phyloP scores from a whole-genome alignment of 352 stramenopile genomes.

The Globisporangium paddicum region DNA sequence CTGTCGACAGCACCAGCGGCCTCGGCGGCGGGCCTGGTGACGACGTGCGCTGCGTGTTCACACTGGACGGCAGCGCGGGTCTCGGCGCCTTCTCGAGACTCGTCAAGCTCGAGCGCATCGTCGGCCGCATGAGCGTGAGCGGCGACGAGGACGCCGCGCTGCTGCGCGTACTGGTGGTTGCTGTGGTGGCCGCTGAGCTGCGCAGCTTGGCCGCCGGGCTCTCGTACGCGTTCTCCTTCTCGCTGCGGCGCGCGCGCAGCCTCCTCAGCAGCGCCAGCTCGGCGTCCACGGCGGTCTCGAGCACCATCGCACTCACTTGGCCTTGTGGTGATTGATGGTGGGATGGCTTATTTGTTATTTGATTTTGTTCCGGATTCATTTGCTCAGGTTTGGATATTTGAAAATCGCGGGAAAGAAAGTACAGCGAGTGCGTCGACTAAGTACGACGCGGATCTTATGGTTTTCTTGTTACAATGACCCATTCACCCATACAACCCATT shows the following conservation, averaged over 20 bases:
- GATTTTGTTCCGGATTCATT: background rate
- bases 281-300: slow-evolving; percentile 9
- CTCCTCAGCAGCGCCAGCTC: slow-evolving; percentile 15
- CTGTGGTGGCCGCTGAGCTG: slow-evolving; percentile 3
- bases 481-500: too few species aligned
- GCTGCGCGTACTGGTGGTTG: background rate
- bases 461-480: background rate
- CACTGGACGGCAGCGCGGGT: slow-evolving; percentile 5
- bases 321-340: background rate
- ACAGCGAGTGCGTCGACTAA: background rate
- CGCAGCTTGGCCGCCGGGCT: slow-evolving; percentile 10
- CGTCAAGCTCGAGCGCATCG: slow-evolving; percentile 2
- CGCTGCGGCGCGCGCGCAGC: slow-evolving; percentile 15
- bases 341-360: background rate
- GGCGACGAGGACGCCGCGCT: background rate
- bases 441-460: slow-evolving; percentile 2
- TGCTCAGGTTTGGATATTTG: slow-evolving; percentile 19
- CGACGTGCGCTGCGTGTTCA: slow-evolving; percentile 10
- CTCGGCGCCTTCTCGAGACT: background rate
- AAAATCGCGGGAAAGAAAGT: slow-evolving; percentile 11
- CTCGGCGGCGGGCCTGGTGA: background rate
- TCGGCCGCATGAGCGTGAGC: background rate
- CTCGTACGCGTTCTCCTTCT: slow-evolving; percentile 18
- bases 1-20: slow-evolving; percentile 2
- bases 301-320: slow-evolving; percentile 5